Evolutionary conservation across 2,329 filamentous ascomycete species (phyloP).

Genomic region (Tolypocladium paradoxum): DNA sequence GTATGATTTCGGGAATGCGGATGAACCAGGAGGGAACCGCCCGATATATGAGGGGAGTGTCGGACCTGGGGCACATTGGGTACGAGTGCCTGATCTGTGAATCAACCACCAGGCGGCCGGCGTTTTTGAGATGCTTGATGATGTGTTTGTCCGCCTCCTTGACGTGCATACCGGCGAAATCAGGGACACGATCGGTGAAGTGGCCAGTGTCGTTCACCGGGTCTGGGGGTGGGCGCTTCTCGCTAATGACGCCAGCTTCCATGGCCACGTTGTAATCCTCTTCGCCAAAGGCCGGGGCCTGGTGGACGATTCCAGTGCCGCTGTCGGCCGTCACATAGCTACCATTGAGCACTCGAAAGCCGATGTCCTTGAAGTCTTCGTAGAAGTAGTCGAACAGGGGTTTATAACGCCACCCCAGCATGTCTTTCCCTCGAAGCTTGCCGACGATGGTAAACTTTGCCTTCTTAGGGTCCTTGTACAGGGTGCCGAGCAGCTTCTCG

Average conservation of each 20-base stretch:
- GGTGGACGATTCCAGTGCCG: conserved; percentile 89
- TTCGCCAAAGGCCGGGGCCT: conserved; percentile 87
- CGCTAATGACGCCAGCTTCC: conserved; percentile 64
- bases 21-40: conserved; percentile 95
- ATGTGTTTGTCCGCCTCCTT: conserved; percentile 90
- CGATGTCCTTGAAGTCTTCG: conserved; percentile 75
- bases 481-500: conserved; percentile 66
- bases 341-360: conserved; percentile 73
- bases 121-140: conserved; percentile 74
- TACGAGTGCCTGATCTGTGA: conserved; percentile 86
- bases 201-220: conserved; percentile 77
- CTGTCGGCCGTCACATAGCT: conserved; percentile 81
- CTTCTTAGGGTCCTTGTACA: conserved; percentile 95
- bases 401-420: conserved; percentile 82
- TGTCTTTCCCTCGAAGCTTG: conserved; percentile 70
- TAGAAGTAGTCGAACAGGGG: conserved; percentile 86
- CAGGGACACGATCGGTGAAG: conserved; percentile 65
- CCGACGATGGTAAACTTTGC: conserved; percentile 79
- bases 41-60: conserved; percentile 85
- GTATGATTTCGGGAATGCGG: conserved; percentile 72
- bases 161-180: conserved; percentile 81
- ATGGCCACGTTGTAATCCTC: conserved; percentile 86
- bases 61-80: conserved; percentile 89
- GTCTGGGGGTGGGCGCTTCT: conserved; percentile 71
- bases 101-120: conserved; percentile 69